A percentile compares a stretch with the other conserved stretches of the same genome.
These are phyloP conservation scores for Carex scoparia DNA, from an alignment of 176 grass and related monocot genomes.

Conservation along the genomic window DNA sequence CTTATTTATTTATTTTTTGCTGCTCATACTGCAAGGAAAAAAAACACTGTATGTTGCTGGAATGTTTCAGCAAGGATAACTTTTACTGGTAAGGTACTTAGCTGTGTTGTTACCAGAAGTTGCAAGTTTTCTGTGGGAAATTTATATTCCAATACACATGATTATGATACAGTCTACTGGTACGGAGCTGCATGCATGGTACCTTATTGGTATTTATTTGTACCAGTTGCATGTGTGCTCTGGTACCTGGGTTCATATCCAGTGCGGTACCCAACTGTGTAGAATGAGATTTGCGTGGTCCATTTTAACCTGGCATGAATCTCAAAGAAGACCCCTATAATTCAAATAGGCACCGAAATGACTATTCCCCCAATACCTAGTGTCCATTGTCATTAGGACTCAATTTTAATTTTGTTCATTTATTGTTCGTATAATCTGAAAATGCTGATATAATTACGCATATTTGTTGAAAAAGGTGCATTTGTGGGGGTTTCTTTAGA, in stretches of 20 bases:
- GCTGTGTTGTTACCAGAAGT: not conserved
- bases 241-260: not conserved
- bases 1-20: not conserved
- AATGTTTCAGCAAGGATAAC: not conserved
- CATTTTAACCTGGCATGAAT: no score
- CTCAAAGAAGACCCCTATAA: no score
- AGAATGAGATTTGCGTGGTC: no score
- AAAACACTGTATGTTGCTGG: not conserved
- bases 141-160: not conserved
- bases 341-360: no score
- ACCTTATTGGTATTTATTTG: not conserved
- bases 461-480: conserved; percentile 42
- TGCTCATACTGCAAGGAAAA: not conserved
- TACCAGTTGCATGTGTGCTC: not conserved
- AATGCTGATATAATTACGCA: conserved; percentile 1
- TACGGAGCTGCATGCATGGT: not conserved
- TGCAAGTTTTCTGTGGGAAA: not conserved
- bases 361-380: not conserved
- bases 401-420: not conserved
- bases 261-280: no score
- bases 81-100: not conserved
- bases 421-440: not conserved
- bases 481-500: conserved; percentile 84
- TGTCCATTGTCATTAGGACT: not conserved
- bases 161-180: not conserved